These are phyloP conservation scores for Alternaria ventricosa DNA, from an alignment of 2,329 filamentous ascomycete genomes.

Conservation along the genomic window DNA sequence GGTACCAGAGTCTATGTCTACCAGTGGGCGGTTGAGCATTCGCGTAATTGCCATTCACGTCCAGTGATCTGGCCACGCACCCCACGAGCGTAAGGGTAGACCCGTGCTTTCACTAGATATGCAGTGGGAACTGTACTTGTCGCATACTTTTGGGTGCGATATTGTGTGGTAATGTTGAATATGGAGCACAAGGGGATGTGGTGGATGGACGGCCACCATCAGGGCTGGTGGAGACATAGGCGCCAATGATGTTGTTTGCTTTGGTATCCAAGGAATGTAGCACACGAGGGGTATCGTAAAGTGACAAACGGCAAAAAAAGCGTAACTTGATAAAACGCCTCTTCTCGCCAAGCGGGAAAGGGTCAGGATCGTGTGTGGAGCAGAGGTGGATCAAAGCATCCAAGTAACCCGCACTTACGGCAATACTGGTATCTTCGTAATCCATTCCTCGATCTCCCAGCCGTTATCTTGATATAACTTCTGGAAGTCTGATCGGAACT, in stretches of 20 bases:
- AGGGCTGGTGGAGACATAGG: not conserved
- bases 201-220: not conserved
- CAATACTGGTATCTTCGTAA: constrained; percentile 34
- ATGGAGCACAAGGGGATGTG: not conserved
- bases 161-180: not conserved
- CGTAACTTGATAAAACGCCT: not conserved
- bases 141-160: not conserved
- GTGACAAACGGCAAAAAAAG: not conserved
- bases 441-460: constrained; percentile 35
- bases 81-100: not conserved
- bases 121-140: not conserved
- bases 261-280: not conserved
- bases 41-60: not conserved
- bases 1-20: not conserved
- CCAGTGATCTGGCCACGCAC: not conserved
- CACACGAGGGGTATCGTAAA: not conserved
- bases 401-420: constrained; percentile 9
- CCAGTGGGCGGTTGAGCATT: not conserved
- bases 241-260: too few relatives aligned
- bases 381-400: too few relatives aligned
- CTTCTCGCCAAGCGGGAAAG: not conserved
- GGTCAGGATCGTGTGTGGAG: not conserved
- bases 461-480: constrained; percentile 21
- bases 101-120: not conserved
- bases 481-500: constrained; percentile 25